Evolutionary conservation across 1,139 yeast genomes (phyloP).

Genomic region (Yamadazyma pseudoaaseri): DNA sequence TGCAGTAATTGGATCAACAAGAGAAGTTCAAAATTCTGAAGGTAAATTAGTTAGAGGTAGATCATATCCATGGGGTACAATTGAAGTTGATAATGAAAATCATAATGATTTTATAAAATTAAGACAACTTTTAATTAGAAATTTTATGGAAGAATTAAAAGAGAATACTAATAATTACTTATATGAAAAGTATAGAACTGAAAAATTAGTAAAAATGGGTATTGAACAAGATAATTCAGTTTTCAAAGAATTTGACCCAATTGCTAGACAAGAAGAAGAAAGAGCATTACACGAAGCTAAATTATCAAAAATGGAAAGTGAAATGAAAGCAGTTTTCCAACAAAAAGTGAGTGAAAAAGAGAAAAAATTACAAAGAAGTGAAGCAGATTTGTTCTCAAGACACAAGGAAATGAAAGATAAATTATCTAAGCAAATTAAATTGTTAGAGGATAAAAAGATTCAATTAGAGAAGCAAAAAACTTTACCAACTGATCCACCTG

Average conservation of each 20-base stretch:
- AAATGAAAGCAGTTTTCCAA: constrained; percentile 96
- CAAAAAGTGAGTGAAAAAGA: constrained; percentile 97
- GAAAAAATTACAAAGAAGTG: constrained; percentile 94
- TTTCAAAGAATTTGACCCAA: constrained; percentile 92
- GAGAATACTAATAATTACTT: constrained; percentile 76
- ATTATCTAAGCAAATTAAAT: constrained; percentile 80
- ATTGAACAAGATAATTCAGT: constrained; percentile 90
- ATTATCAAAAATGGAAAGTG: constrained; percentile 90
- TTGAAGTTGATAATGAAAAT: constrained; percentile 92
- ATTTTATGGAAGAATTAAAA: constrained; percentile 90
- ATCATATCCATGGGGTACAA: constrained; percentile 95
- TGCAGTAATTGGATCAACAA: constrained; percentile 91
- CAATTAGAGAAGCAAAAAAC: constrained; percentile 73
- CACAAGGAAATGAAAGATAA: constrained; percentile 98
- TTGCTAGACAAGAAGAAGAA: constrained; percentile 91
- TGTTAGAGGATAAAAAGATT: constrained; percentile 86
- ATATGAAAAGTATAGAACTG: constrained; percentile 88
- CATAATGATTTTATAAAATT: constrained; percentile 92
- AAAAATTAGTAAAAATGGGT: constrained; percentile 78
- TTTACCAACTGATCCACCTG: constrained; percentile 55
- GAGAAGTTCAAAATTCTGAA: constrained; percentile 66
- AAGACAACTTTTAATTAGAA: constrained; percentile 86
- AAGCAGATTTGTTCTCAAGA: constrained; percentile 91
- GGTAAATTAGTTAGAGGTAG: constrained; percentile 91
- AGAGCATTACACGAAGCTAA: constrained; percentile 91